phyloP scores from a whole-genome alignment of 2,329 filamentous ascomycete species.

The Capronia americana region DNA sequence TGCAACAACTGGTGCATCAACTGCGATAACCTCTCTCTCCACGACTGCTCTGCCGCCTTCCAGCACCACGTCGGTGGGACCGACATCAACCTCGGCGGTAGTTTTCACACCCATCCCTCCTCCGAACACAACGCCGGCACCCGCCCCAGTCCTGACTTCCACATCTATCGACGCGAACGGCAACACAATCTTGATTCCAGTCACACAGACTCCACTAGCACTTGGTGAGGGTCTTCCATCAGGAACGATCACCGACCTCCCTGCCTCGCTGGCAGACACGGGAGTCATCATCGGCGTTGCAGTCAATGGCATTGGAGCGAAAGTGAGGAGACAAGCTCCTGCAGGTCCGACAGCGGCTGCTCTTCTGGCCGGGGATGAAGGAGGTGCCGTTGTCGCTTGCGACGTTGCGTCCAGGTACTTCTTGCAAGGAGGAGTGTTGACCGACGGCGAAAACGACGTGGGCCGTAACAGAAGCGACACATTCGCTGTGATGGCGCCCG shows the following conservation, averaged over 20 bases:
- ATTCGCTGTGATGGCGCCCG: constrained; percentile 22
- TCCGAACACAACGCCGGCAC: constrained; percentile 22
- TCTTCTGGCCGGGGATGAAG: constrained; percentile 22
- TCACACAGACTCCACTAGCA: constrained; percentile 27
- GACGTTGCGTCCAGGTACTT: constrained; percentile 31
- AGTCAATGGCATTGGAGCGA: constrained; percentile 15
- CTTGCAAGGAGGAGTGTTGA: constrained; percentile 28
- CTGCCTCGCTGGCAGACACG: constrained; percentile 13
- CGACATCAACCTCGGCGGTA: constrained; percentile 15
- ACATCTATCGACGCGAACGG: constrained; percentile 26
- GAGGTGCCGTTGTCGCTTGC: constrained; percentile 29
- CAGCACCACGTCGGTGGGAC: constrained; percentile 11
- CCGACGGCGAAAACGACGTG: constrained; percentile 25
- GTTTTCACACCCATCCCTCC: constrained; percentile 27
- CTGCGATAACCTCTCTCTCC: no score
- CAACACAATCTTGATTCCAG: constrained; percentile 24
- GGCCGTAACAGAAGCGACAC: constrained; percentile 34
- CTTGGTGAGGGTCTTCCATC: constrained; percentile 34
- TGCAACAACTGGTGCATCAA: constrained; percentile 3
- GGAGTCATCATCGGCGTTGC: constrained; percentile 32
- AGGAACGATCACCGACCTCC: constrained; percentile 31
- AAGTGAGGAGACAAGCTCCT: constrained; percentile 29
- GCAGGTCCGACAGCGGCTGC: constrained; percentile 11
- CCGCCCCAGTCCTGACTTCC: constrained; percentile 21
- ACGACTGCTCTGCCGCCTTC: background rate